Percentiles rank a stretch among this genome's conserved stretches.
phyloP scores from a whole-genome alignment of 805 yeast species.

The Zygoascus ofunaensis region DNA sequence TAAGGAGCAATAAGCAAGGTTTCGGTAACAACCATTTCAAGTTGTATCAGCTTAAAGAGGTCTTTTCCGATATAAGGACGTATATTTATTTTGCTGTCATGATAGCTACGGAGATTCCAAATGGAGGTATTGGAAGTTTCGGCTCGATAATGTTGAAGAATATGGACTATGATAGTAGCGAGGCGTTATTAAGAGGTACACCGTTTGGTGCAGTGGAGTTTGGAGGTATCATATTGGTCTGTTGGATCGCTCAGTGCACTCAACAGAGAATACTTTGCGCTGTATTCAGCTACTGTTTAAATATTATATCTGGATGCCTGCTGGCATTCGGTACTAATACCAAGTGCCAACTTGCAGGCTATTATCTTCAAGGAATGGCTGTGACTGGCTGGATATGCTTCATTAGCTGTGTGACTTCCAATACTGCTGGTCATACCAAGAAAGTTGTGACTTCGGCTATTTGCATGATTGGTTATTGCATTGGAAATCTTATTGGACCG shows the following conservation, averaged over 20 bases:
- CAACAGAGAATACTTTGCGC: conserved; percentile 27
- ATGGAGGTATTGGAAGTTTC: conserved; percentile 46
- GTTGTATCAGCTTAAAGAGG: conserved; percentile 43
- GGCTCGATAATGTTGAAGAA: conserved; percentile 34
- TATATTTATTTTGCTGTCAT: conserved; percentile 39
- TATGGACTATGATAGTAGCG: conserved; percentile 20
- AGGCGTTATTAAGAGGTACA: conserved; percentile 27
- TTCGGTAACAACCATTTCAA: conserved; percentile 48
- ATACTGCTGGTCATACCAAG: conserved; percentile 47
- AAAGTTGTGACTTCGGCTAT: conserved; percentile 42
- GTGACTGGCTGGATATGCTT: conserved; percentile 14
- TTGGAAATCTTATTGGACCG: conserved; percentile 62
- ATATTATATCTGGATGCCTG: conserved; percentile 30
- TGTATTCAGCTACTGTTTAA: conserved; percentile 41
- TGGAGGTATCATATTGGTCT: conserved; percentile 15
- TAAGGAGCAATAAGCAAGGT: conserved; percentile 46
- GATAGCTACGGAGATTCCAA: conserved; percentile 35
- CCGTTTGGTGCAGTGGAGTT: conserved; percentile 30
- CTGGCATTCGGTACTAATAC: conserved; percentile 4
- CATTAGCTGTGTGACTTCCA: conserved; percentile 34
- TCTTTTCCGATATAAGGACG: conserved; percentile 39
- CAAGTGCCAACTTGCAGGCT: conserved; percentile 8
- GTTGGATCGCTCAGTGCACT: conserved; percentile 10
- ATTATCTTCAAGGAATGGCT: conserved; percentile 3
- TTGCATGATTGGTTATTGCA: conserved; percentile 49